These are phyloP conservation scores for Coleophoma cylindrospora DNA, from an alignment of 2,329 filamentous ascomycete species.

Conservation along the genomic window DNA sequence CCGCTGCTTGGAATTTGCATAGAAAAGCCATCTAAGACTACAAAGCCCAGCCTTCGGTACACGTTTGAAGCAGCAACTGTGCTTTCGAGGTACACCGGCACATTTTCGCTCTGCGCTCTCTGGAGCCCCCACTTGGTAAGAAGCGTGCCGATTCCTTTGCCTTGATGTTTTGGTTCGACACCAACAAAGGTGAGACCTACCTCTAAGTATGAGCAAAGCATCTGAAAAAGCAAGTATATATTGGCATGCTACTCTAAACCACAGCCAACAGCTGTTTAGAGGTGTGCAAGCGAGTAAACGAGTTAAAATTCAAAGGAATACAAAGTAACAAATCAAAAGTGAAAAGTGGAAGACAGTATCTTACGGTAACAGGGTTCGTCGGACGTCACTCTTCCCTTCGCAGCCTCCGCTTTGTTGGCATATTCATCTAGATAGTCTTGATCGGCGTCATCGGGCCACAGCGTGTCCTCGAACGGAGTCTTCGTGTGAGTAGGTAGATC, in stretches of 20 bases:
- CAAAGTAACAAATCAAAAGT: no score
- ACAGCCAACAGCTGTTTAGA: no score
- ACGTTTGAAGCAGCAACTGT: constrained; percentile 14
- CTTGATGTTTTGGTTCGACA: constrained; percentile 14
- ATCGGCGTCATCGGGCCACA: constrained; percentile 14
- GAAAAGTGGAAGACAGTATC: background rate
- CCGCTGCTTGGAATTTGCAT: constrained; percentile 11
- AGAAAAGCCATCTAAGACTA: constrained; percentile 15
- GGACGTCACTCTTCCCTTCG: constrained; percentile 15
- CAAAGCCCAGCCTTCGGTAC: constrained; percentile 17
- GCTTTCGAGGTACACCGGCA: constrained; percentile 22
- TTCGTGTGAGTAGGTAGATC: constrained; percentile 13
- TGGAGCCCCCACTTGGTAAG: constrained; percentile 19
- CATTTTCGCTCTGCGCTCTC: constrained; percentile 11
- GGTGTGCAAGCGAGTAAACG: background rate
- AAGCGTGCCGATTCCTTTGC: constrained; percentile 18
- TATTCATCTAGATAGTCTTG: constrained; percentile 15
- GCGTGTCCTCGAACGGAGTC: constrained; percentile 1
- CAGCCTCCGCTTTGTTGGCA: constrained; percentile 11
- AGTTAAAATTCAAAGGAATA: background rate
- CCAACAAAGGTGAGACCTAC: constrained; percentile 21
- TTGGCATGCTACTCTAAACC: no score
- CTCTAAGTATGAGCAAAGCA: background rate
- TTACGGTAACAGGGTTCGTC: constrained; percentile 19
- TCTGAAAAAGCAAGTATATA: no score